Base-by-base conservation (phyloP, 208 protist genomes). In the Acanthamoeba triangularis region DNA sequence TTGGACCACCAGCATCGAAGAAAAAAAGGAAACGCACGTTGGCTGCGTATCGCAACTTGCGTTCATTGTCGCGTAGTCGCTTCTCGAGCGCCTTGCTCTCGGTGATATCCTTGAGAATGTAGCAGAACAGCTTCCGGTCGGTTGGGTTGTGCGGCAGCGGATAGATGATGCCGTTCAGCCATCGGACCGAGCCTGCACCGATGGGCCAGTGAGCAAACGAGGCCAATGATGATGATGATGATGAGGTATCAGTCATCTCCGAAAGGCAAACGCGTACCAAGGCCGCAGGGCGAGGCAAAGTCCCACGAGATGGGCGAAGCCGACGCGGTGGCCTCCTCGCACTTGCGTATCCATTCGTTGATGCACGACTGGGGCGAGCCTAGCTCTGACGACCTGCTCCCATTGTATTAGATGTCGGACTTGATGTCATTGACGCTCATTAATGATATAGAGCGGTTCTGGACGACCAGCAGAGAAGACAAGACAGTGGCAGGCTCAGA, bases 271-370 rank as follows among this genome's bases (percentile, higher is more conserved):
- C 61, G 61, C 61, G 23, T 80, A 49, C 72, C 72, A 23, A 41
- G 72, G 72, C 52, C 78, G 52, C 78, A 87, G 52, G 78, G 47
- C 4, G 41, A 87, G 49, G 49, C 44, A 63, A 87, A 87, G 78
- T 87, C 78, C 78, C 78, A 87, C 1, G 47, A 47, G 49, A 87
- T 47, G 30, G 78, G 78, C 47, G 8, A 30, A 20, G 47, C 0
- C 47, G 78, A 87, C 41, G 3, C 11, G 52, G n/a, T 14, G 28
- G 78, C 41, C 28, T 87, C 78, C 33, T 87, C 78, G 47, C 78
- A 87, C 78, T 87, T 87, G 49, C 47, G 20, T 18, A 87, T 87
- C 78, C 78, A 87, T 87, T 87, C 78, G 33, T 87, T 41, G 28
- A 63, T 87, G 47, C 78, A 63, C 28, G 37, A 20, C 47, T 87